These are phyloP conservation scores for Botrytis pseudocinerea DNA, from an alignment of 2,329 filamentous ascomycete species.

Conservation along the genomic window DNA sequence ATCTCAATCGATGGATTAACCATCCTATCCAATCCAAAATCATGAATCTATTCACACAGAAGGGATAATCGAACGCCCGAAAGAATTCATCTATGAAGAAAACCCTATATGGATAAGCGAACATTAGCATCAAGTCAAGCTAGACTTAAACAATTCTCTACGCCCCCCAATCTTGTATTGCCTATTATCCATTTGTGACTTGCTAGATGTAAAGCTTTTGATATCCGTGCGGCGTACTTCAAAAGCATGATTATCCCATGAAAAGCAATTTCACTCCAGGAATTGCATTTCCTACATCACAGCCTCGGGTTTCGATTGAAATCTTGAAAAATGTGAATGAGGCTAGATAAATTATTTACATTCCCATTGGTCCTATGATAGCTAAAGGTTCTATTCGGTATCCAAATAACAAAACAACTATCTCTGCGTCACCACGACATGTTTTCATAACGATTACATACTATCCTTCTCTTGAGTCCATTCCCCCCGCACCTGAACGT, in stretches of 20 bases:
- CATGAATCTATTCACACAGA: not conserved
- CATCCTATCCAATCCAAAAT: not conserved
- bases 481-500: not conserved
- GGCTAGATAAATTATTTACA: too few relatives aligned
- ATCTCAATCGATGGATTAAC: not conserved
- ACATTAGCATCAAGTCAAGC: not conserved
- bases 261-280: too few relatives aligned
- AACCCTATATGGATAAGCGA: not conserved
- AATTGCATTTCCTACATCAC: not conserved
- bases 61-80: not conserved
- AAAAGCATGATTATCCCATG: not conserved
- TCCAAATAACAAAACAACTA: not conserved
- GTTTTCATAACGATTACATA: not conserved
- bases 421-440: not conserved
- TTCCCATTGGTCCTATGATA: too few relatives aligned
- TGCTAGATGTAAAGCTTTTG: rapidly evolving
- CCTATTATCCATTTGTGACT: rapidly evolving
- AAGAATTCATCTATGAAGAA: rapidly evolving
- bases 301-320: not conserved
- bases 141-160: not conserved
- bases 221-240: not conserved
- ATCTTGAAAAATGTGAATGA: not conserved
- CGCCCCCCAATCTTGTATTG: not conserved
- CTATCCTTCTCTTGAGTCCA: not conserved
- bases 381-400: not conserved